Base-by-base conservation (phyloP, 371 early-diverging fungal genomes). In the Mortierella polycephala region DNA sequence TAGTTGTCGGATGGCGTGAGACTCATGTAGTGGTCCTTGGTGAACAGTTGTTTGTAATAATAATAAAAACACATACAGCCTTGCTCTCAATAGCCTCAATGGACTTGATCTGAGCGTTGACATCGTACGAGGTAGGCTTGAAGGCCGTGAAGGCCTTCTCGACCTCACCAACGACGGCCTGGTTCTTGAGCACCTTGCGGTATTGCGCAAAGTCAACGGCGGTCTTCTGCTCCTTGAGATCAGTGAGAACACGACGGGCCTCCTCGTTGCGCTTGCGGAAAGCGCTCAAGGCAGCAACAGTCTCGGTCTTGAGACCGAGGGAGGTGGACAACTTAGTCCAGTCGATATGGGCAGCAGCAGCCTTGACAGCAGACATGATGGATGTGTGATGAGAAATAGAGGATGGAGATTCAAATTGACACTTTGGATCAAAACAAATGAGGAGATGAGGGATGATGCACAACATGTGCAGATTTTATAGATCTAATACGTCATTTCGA, bases 221-320 rank as follows among this genome's bases (percentile, higher is more conserved):
- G 67, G 90, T 88, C 80, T 89, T 84, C 63, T 94, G 94, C 82
- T 94, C 95, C 83, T 91, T 86, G 62, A 98, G 90, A 76, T 93
- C 94, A 60, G 81, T 57, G 69, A 97, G 88, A 63, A 90, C 83
- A 76, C 94, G 90, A 85, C 94, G 94, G 58, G 91, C 88, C 82
- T 97, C 95, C 47, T 96, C 97, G 83, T 96, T 96, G 75, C 97
- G 93, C 84, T 97, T 95, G 81, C 97, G 96, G 94, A 98, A 97
- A 52, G 94, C 91, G 72, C 85, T 85, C 65, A 98, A 85, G 41
- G 95, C 84, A 60, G 91, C 94, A 65, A 91, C 90, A 55, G 97
- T 97, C 80, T 98, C 97, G 68, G 94, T 91, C 81, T 92, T 87
- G 74, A 94, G 87, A 9, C 86, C 89, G 61, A 98, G 89, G 74